Evolutionary conservation across 1,284 basidiomycete species (phyloP).

Genomic region (Cerrena zonata): DNA sequence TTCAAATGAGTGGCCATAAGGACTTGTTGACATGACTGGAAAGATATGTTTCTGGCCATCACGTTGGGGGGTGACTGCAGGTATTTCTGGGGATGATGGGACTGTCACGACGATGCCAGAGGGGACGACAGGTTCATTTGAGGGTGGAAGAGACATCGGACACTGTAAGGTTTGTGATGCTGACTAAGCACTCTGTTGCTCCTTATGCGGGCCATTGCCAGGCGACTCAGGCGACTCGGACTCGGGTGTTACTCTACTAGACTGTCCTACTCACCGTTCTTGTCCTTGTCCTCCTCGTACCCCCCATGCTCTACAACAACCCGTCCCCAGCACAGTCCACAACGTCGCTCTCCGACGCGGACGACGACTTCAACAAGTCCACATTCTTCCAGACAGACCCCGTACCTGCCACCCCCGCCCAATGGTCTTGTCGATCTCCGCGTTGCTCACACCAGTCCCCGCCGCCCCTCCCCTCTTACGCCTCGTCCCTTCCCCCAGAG

Average conservation of each 20-base stretch:
- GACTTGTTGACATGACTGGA: not conserved
- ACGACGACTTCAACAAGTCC: constrained; percentile 54
- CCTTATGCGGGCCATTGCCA: not conserved
- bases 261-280: constrained; percentile 14
- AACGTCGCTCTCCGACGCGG: constrained; percentile 56
- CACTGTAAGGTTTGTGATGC: not conserved
- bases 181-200: constrained; percentile 17
- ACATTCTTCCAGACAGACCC: constrained; percentile 42
- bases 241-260: constrained; percentile 2
- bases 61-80: constrained; percentile 1
- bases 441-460: constrained; percentile 12
- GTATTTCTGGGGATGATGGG: constrained; percentile 23
- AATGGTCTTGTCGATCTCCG: constrained; percentile 51
- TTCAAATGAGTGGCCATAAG: not conserved
- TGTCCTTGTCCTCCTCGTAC: constrained; percentile 14
- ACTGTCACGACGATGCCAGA: constrained; percentile 21
- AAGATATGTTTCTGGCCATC: constrained; percentile 1
- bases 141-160: not conserved
- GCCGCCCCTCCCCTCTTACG: constrained; percentile 38
- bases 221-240: not conserved
- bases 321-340: constrained; percentile 51
- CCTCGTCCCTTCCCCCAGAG: constrained; percentile 73
- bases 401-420: constrained; percentile 51
- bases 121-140: constrained; percentile 1
- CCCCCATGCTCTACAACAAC: constrained; percentile 43